Base-by-base conservation (phyloP, 2,329 filamentous ascomycete genomes). In the Pezizomycotina sp. region DNA sequence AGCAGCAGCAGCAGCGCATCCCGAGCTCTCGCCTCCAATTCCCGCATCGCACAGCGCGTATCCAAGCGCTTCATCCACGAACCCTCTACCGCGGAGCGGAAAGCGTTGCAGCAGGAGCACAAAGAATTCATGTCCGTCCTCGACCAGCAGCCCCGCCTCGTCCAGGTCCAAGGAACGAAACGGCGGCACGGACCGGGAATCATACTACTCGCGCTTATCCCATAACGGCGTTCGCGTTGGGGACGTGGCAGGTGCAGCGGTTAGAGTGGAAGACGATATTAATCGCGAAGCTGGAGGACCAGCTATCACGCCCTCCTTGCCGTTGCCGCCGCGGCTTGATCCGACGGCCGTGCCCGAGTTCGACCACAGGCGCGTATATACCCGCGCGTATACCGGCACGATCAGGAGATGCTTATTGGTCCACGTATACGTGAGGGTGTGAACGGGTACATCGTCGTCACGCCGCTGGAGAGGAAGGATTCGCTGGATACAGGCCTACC, bases 391-490 rank as follows among this genome's bases (percentile, higher is more conserved):
- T 74, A 82, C 49, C 64, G 78, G 24, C 89, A 98, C 58, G 84
- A 93, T 55, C 72, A 79, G 56, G 89, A 98, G 63, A 98, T 98
- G 84, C 65, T 98, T 34, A 74, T 98, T 42, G 89, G 89, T 1
- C 89, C 89, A 38, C 72, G 89, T 30, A 72, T 92, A 62, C 69
- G 74, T 45, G 86, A 98, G 45, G 86, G 86, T 8, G 71, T 86
- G 53, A 77, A 92, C 54, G 89, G 89, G 2, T 98, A 74, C 59
- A 70, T 91, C 52, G 86, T 98, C 23, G 63, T 98, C 15, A 98
- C 89, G 27, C 89, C 89, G 13, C 63, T 98, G 4, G 83, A 93
- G 60, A 64, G 84, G 32, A 64, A 65, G 2, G 64, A 61, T 6
- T 35, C 35, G 9, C 23, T 43, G 6, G 40, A 43, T 15, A 5